phyloP scores from a whole-genome alignment of 768 basidiomycete species.

The Austroboletus festivus region DNA sequence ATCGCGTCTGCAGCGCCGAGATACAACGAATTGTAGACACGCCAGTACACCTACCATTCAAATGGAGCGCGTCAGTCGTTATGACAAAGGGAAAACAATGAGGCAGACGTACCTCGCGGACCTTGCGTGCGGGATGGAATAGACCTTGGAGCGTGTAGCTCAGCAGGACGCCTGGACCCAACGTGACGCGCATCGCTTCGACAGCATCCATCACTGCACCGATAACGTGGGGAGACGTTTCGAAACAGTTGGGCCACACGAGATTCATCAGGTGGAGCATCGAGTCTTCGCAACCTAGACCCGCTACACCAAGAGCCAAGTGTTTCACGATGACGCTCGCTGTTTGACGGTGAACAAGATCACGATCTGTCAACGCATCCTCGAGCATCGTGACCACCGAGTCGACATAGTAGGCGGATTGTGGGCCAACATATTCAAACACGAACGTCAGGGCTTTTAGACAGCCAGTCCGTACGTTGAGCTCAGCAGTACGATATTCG shows the following conservation, averaged over 20 bases:
- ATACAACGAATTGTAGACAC: constrained; percentile 92
- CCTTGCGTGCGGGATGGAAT: constrained; percentile 96
- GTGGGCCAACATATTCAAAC: constrained; percentile 97
- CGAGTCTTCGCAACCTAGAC: constrained; percentile 96
- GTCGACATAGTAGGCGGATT: constrained; percentile 95
- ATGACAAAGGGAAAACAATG: not conserved
- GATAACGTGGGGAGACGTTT: constrained; percentile 97
- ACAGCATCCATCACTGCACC: constrained; percentile 98
- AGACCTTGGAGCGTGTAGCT: constrained; percentile 93
- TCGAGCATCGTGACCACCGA: constrained; percentile 98
- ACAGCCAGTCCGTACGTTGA: constrained; percentile 98
- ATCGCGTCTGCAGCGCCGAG: constrained; percentile 87
- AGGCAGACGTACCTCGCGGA: constrained; percentile 73
- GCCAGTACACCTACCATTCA: constrained; percentile 70
- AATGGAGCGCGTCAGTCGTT: constrained; percentile 2
- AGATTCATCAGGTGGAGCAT: constrained; percentile 98
- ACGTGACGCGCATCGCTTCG: constrained; percentile 94
- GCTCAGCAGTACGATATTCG: constrained; percentile 96
- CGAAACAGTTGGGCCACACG: constrained; percentile 99
- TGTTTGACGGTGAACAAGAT: constrained; percentile 97
- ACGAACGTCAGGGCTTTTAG: constrained; percentile 98
- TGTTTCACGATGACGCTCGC: constrained; percentile 99
- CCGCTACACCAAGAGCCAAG: constrained; percentile 92
- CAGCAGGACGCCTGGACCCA: constrained; percentile 90
- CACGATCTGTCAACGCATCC: constrained; percentile 96